A percentile compares a stretch with the other conserved stretches of the same genome.
Conservation (phyloP, 768 basidiomycete species). For the Suillus subaureus region DNA sequence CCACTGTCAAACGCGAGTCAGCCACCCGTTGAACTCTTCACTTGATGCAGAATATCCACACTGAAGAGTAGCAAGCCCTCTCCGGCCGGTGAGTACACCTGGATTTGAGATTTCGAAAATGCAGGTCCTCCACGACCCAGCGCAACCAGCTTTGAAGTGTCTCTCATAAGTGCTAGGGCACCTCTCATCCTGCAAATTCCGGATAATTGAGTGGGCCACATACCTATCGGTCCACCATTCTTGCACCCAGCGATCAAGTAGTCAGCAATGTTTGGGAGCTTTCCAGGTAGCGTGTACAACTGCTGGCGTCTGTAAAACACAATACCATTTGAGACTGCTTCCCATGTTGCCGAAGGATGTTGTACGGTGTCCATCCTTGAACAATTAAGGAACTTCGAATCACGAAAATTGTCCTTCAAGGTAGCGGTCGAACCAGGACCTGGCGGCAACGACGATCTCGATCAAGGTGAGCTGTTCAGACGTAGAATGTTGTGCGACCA, state of each 20-base stretch:
- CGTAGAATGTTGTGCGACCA: conserved; percentile 2
- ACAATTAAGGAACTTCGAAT: neutral
- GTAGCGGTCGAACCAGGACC: neutral
- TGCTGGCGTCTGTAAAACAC: conserved; percentile 89
- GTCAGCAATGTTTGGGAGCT: conserved; percentile 76
- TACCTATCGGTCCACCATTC: conserved; percentile 90
- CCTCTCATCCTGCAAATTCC: conserved; percentile 4
- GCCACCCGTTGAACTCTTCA: conserved; percentile 1
- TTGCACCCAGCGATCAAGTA: conserved; percentile 80
- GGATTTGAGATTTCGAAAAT: conserved; percentile 78
- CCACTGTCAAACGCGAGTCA: conserved; percentile 62
- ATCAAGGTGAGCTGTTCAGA: conserved; percentile 1
- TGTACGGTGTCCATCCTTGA: conserved; percentile 46
- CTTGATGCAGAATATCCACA: conserved; percentile 51
- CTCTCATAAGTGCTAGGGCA: conserved; percentile 79
- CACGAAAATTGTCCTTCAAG: neutral
- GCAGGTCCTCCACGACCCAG: conserved; percentile 59
- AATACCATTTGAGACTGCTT: conserved; percentile 84
- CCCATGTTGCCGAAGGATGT: conserved; percentile 85
- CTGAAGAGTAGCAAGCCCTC: conserved; percentile 66
- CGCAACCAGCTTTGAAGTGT: conserved; percentile 77
- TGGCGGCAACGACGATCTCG: neutral
- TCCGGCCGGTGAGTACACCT: conserved; percentile 86
- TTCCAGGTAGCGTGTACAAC: conserved; percentile 80
- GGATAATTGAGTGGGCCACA: conserved; percentile 20